Evolutionary conservation across 169 alveolate species (phyloP).

Genomic region (Sarcocystis neurona): DNA sequence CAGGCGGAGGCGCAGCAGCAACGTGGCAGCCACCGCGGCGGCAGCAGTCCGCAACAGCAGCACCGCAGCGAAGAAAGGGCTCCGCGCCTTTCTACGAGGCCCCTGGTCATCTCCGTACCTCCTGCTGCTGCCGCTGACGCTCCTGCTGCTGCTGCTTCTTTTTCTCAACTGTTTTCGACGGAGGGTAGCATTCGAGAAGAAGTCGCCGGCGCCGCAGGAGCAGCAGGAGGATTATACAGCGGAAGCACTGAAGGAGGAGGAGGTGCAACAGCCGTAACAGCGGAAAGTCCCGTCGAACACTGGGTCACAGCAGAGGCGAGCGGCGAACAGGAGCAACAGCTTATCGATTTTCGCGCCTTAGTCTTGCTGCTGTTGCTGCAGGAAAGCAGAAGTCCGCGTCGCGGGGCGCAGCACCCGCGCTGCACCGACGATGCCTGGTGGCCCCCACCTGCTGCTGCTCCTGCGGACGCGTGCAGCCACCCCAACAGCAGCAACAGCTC

Average conservation of each 20-base stretch:
- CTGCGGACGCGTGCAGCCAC: neutral
- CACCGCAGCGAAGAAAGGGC: too few relatives aligned
- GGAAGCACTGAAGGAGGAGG: neutral
- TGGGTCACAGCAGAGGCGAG: neutral
- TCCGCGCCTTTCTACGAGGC: too few relatives aligned
- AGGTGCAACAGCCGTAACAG: neutral
- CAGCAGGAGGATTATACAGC: neutral
- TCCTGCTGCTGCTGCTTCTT: neutral
- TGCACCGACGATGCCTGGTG: slow-evolving; percentile 28
- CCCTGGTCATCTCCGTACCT: too few relatives aligned
- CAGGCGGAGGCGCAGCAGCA: neutral
- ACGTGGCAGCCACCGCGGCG: neutral
- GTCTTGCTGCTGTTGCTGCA: slow-evolving; percentile 5
- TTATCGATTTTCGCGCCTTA: neutral
- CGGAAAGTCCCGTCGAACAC: neutral
- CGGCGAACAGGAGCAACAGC: too few relatives aligned
- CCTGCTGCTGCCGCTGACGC: neutral
- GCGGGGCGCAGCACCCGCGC: neutral
- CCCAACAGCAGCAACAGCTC: neutral
- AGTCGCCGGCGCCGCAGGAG: neutral
- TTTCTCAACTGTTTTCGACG: too few relatives aligned
- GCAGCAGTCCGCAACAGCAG: neutral
- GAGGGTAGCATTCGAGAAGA: too few relatives aligned
- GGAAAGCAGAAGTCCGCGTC: slow-evolving; percentile 6
- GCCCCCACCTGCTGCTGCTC: neutral